Conservation (phyloP, 2,329 filamentous ascomycete species). For the Botrytis hyacinthi region DNA sequence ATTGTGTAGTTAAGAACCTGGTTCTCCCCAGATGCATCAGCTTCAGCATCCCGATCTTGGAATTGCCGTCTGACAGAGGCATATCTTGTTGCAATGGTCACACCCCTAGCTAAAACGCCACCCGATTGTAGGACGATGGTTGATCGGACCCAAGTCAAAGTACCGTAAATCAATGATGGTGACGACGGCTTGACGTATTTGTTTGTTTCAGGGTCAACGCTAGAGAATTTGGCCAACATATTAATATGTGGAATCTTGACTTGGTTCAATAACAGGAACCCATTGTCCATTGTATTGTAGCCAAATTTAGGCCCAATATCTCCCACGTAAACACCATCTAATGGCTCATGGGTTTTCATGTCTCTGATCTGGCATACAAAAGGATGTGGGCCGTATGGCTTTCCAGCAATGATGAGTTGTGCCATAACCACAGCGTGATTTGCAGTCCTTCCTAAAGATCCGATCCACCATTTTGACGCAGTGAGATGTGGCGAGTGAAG, state of each 20-base stretch:
- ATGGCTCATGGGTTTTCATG: constrained; percentile 64
- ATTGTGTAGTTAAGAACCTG: constrained; percentile 79
- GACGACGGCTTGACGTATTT: constrained; percentile 66
- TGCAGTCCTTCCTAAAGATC: constrained; percentile 70
- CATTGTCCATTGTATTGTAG: constrained; percentile 81
- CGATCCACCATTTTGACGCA: constrained; percentile 83
- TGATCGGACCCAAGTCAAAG: constrained; percentile 71
- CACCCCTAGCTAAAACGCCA: constrained; percentile 68
- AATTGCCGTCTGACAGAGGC: constrained; percentile 74
- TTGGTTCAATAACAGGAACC: constrained; percentile 74
- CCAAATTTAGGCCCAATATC: constrained; percentile 81
- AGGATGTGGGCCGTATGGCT: constrained; percentile 70
- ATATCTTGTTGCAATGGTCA: constrained; percentile 75
- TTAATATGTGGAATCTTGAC: constrained; percentile 71
- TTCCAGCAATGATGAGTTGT: constrained; percentile 67
- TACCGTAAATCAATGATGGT: constrained; percentile 70
- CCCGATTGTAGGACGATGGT: constrained; percentile 73
- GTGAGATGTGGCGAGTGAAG: constrained; percentile 73
- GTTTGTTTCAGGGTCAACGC: constrained; percentile 64
- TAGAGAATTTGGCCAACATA: constrained; percentile 71
- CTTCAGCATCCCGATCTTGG: constrained; percentile 67
- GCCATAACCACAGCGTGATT: constrained; percentile 80
- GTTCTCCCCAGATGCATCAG: constrained; percentile 60
- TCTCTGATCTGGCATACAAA: constrained; percentile 76
- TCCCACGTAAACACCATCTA: constrained; percentile 70